Evolutionary conservation across 305 asterid genomes (phyloP).

Genomic region (Fraxinus platypoda): DNA sequence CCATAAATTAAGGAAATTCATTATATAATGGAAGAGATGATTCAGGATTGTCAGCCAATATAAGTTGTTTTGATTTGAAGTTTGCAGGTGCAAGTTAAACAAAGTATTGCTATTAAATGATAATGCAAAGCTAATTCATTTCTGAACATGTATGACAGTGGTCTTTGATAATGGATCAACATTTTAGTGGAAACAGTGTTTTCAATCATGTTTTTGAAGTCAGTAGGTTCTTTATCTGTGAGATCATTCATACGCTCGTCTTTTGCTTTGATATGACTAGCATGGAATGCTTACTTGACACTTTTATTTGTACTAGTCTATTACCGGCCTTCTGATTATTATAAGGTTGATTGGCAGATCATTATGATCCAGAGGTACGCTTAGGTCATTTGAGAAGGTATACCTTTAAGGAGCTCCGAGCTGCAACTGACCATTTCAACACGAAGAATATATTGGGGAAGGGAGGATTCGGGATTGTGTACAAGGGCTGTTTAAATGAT

Average conservation of each 20-base stretch:
- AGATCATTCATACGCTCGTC: not conserved
- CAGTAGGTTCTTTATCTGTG: not conserved
- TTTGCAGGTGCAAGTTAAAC: not conserved
- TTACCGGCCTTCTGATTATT: not conserved
- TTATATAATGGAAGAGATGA: not conserved
- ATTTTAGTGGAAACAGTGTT: not conserved
- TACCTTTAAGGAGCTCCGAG: slow-evolving; percentile 78
- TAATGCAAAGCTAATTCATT: not conserved
- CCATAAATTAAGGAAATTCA: not conserved
- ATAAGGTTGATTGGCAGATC: slow-evolving; percentile 51
- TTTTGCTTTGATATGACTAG: not conserved
- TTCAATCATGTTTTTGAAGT: not conserved
- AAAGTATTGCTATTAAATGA: not conserved
- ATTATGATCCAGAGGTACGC: slow-evolving; percentile 85
- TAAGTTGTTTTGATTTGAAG: not conserved
- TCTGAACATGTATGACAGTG: not conserved
- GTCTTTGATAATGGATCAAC: not conserved
- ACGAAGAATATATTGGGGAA: slow-evolving; percentile 76
- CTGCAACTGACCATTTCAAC: slow-evolving; percentile 83
- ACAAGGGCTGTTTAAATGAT: slow-evolving; percentile 66
- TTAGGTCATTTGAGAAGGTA: slow-evolving; percentile 81
- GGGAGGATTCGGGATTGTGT: slow-evolving; percentile 93
- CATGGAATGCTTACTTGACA: not conserved
- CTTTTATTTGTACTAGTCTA: not conserved
- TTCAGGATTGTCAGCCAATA: not conserved